phyloP scores from a whole-genome alignment of 441 rosid genomes.

The Erysimum cheiri region DNA sequence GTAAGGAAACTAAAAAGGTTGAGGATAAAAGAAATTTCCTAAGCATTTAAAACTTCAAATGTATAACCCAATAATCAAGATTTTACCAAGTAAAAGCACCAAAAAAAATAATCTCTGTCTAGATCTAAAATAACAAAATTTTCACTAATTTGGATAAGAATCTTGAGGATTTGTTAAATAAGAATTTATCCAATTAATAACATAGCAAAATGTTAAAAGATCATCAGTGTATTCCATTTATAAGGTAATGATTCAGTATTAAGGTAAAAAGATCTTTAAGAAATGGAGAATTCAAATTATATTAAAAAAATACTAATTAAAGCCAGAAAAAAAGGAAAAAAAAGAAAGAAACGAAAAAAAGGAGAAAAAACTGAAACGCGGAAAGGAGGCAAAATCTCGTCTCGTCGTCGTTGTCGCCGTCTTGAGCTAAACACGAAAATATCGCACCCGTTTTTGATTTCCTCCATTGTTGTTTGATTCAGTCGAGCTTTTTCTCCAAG shows the following conservation, averaged over 20 bases:
- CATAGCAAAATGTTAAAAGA: not conserved
- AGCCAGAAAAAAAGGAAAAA: not conserved
- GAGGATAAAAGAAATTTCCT: constrained; percentile 20
- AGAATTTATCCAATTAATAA: not conserved
- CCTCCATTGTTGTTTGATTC: constrained; percentile 28
- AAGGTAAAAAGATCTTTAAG: constrained; percentile 6
- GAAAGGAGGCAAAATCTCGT: constrained; percentile 40
- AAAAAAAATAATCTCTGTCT: not conserved
- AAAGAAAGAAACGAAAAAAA: too few relatives aligned
- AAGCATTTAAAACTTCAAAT: not conserved
- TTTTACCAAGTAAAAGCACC: not conserved
- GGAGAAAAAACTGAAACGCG: constrained; percentile 40
- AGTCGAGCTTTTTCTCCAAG: constrained; percentile 22
- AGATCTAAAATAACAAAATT: constrained; percentile 4
- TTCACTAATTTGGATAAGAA: not conserved
- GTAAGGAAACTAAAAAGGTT: constrained; percentile 26
- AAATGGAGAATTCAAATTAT: constrained; percentile 15
- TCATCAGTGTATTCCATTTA: not conserved
- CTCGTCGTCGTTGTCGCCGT: constrained; percentile 34
- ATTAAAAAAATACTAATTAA: constrained; percentile 10
- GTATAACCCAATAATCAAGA: not conserved
- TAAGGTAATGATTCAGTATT: constrained; percentile 23
- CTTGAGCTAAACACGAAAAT: constrained; percentile 16
- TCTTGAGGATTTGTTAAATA: not conserved
- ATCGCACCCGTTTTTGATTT: constrained; percentile 7